These are phyloP conservation scores for Mycena capillaripes DNA, from an alignment of 768 basidiomycete species.

Conservation along the genomic window DNA sequence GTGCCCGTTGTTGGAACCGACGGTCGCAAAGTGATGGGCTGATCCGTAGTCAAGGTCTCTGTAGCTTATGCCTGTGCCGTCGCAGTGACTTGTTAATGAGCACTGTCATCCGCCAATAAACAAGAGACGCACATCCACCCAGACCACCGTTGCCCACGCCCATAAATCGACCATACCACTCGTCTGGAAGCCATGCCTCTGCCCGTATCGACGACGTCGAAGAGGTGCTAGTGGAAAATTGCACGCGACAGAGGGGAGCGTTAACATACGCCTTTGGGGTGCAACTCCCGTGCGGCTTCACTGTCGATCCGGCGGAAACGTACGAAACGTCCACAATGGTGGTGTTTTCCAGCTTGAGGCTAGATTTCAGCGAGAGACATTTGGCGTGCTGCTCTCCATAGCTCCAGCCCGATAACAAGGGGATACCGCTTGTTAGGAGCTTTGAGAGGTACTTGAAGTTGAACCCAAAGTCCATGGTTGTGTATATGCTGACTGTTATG, in stretches of 20 bases:
- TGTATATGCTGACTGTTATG: background rate
- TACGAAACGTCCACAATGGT: constrained; percentile 25
- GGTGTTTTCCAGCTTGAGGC: constrained; percentile 25
- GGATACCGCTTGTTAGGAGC: background rate
- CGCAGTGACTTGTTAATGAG: background rate
- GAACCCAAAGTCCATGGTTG: constrained; percentile 9
- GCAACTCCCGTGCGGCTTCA: constrained; percentile 10
- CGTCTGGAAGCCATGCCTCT: constrained; percentile 32
- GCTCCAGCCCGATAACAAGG: constrained; percentile 3
- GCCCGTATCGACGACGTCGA: constrained; percentile 22
- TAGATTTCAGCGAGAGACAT: constrained; percentile 28
- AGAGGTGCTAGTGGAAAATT: constrained; percentile 21
- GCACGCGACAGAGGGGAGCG: constrained; percentile 22
- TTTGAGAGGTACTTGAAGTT: constrained; percentile 8
- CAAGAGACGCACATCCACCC: constrained; percentile 31
- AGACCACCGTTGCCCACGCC: too few relatives aligned
- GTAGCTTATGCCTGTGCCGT: constrained; percentile 9
- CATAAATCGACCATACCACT: constrained; percentile 33
- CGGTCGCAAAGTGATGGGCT: constrained; percentile 37
- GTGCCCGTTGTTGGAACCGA: constrained; percentile 41
- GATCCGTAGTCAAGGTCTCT: constrained; percentile 34
- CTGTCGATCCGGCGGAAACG: constrained; percentile 7
- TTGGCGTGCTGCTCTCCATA: background rate
- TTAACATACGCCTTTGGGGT: background rate
- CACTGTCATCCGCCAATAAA: background rate